Base-by-base conservation (phyloP, 495 filamentous ascomycete genomes). In the Hypoxylon lienhwacheense region DNA sequence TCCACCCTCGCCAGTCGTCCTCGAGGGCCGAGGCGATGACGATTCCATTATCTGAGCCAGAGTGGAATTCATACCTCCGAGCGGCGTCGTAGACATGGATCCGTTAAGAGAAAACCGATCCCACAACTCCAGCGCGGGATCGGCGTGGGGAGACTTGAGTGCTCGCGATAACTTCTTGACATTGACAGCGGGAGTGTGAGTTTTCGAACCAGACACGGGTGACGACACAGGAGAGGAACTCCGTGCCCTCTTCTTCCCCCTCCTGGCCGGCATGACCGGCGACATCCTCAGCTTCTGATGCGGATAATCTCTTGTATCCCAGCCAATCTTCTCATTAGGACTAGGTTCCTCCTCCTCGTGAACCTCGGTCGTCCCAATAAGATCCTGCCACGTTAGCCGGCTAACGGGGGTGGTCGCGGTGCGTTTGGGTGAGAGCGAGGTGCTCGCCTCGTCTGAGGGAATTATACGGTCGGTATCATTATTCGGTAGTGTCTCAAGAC, bases 121-220 rank as follows among this genome's bases (percentile, higher is more conserved):
- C 91, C 90, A 95, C n/a, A 96, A 70, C 43, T 96, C 91, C 24
- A 83, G 70, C 0, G 87, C 87, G 19, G 92, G 86, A 67, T 98
- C 93, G 33, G 84, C 81, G 49, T 88, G 84, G 17, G 89, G 89
- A 0, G 90, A 91, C 43, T 79, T 85, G 26, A 87, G 72, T 1
- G 78, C 70, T n/a, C 75, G 67, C 28, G 81, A 77, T 15, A 85
- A 63, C 24, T 73, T 74, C 48, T 81, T 76, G 31, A 82, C 20
- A 70, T 74, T 71, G 26, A 71, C 55, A 7, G 62, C 43, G 1
- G 71, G 67, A 0, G 70, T 66, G 16, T 45, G 41, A 4, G 61
- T 37, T 17, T 64, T 62, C 22, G 70, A 61, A 29, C 62, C 26
- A 7, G 54, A 55, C 0, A 66, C 59, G 3, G 90, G 86, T 6